Conservation (phyloP, 148 eudicot genomes). For the Cornus controversa region DNA sequence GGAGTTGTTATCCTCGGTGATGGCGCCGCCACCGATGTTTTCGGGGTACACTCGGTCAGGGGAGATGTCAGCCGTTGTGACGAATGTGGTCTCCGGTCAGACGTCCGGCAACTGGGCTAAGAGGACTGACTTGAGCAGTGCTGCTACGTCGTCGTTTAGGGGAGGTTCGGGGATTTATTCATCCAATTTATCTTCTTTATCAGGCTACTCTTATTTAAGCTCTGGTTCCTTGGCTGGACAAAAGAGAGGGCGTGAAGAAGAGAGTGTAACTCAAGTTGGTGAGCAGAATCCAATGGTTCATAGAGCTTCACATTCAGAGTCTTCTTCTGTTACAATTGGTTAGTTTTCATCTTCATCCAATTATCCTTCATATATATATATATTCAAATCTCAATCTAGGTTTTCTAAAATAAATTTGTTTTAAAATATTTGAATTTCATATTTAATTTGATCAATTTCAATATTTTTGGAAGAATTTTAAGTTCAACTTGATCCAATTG, state of each 20-base stretch:
- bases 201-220: constrained; percentile 26
- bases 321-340: constrained; percentile 41
- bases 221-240: constrained; percentile 26
- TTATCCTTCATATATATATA: neutral
- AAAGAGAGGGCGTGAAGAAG: constrained; percentile 33
- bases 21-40: constrained; percentile 14
- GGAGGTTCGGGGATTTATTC: constrained; percentile 20
- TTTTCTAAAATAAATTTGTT: neutral
- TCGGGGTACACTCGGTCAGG: constrained; percentile 26
- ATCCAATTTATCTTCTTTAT: constrained; percentile 19
- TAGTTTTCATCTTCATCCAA: no score
- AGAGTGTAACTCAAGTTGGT: neutral
- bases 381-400: neutral
- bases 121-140: constrained; percentile 9
- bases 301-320: constrained; percentile 23
- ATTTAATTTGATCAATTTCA: neutral
- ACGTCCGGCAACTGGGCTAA: neutral
- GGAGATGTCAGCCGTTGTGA: constrained; percentile 60
- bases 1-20: no score
- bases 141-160: neutral
- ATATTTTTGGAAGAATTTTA: no score
- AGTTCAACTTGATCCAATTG: no score
- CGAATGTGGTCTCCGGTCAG: constrained; percentile 19
- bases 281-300: constrained; percentile 17
- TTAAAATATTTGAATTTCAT: neutral